A percentile compares a stretch with the other conserved stretches of the same genome.
Conservation (phyloP, 345 rosid genomes). For the Combretum micranthum region DNA sequence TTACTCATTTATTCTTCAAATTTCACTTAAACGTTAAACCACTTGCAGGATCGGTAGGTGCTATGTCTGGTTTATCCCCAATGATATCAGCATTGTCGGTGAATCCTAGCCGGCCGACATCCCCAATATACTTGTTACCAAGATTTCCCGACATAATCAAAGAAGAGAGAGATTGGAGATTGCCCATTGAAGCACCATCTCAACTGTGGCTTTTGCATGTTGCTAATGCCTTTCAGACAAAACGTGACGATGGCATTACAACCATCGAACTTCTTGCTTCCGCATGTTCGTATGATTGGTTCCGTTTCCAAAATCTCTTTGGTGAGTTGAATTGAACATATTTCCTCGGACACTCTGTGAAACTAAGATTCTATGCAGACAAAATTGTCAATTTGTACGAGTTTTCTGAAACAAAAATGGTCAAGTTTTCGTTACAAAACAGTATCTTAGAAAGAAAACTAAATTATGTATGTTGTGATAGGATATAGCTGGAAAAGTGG, state of each 20-base stretch:
- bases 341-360: neutral
- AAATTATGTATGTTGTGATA: slow-evolving; percentile 7
- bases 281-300: slow-evolving; percentile 81
- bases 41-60: slow-evolving; percentile 59
- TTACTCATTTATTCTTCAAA: too few species aligned
- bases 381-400: neutral
- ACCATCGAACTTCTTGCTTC: slow-evolving; percentile 54
- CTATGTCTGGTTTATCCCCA: slow-evolving; percentile 72
- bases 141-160: slow-evolving; percentile 30
- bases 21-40: neutral
- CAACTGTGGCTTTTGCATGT: slow-evolving; percentile 72
- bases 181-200: slow-evolving; percentile 63
- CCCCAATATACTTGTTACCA: slow-evolving; percentile 81
- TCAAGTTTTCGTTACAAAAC: neutral
- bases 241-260: slow-evolving; percentile 32
- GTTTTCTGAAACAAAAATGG: neutral
- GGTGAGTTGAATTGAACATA: slow-evolving; percentile 23
- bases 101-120: slow-evolving; percentile 59
- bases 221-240: slow-evolving; percentile 62
- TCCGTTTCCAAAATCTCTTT: slow-evolving; percentile 71
- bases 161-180: slow-evolving; percentile 58
- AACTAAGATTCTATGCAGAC: too few species aligned
- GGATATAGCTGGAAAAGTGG: slow-evolving; percentile 80
- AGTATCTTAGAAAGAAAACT: neutral
- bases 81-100: slow-evolving; percentile 87